A percentile compares a stretch with the other conserved stretches of the same genome.
These are phyloP conservation scores for Didymella arachidicola DNA, from an alignment of 2,329 filamentous ascomycete genomes.

Conservation along the genomic window DNA sequence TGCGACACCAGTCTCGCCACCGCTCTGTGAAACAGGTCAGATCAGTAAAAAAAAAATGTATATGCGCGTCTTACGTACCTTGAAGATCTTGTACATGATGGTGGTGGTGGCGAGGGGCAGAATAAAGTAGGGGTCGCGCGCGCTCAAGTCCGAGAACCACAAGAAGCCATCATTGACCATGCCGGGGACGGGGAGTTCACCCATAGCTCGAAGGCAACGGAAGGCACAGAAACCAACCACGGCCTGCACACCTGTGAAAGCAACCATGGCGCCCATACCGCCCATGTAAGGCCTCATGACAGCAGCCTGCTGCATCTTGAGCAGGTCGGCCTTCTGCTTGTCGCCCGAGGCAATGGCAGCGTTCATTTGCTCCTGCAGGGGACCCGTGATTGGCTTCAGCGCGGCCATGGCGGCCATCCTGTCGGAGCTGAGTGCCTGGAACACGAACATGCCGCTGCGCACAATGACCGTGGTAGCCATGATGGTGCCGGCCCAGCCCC, in stretches of 20 bases:
- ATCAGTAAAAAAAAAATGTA: slow-evolving; percentile 12
- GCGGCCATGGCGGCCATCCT: slow-evolving; percentile 68
- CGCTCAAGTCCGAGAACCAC: slow-evolving; percentile 82
- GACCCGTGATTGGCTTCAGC: slow-evolving; percentile 65
- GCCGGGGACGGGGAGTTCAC: slow-evolving; percentile 78
- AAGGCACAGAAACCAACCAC: slow-evolving; percentile 84
- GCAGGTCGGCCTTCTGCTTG: slow-evolving; percentile 44
- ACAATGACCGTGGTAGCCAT: slow-evolving; percentile 69
- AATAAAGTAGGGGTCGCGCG: slow-evolving; percentile 78
- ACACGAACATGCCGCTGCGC: slow-evolving; percentile 68
- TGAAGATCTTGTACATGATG: slow-evolving; percentile 65
- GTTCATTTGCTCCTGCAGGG: slow-evolving; percentile 65
- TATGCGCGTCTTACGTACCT: slow-evolving; percentile 55
- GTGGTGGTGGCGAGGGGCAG: slow-evolving; percentile 70
- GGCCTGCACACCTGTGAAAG: slow-evolving; percentile 67
- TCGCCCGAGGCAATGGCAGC: slow-evolving; percentile 56
- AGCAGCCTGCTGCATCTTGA: slow-evolving; percentile 57
- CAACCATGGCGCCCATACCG: slow-evolving; percentile 50
- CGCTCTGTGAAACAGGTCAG: slow-evolving; percentile 49
- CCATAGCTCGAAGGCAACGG: slow-evolving; percentile 77
- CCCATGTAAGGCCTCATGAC: slow-evolving; percentile 56
- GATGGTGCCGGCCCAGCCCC: slow-evolving; percentile 86
- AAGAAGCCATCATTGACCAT: slow-evolving; percentile 73
- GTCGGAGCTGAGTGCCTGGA: slow-evolving; percentile 69
- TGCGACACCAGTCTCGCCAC: slow-evolving; percentile 59